Base-by-base conservation (phyloP, 805 yeast species). In the Starmerella sirachaensis region DNA sequence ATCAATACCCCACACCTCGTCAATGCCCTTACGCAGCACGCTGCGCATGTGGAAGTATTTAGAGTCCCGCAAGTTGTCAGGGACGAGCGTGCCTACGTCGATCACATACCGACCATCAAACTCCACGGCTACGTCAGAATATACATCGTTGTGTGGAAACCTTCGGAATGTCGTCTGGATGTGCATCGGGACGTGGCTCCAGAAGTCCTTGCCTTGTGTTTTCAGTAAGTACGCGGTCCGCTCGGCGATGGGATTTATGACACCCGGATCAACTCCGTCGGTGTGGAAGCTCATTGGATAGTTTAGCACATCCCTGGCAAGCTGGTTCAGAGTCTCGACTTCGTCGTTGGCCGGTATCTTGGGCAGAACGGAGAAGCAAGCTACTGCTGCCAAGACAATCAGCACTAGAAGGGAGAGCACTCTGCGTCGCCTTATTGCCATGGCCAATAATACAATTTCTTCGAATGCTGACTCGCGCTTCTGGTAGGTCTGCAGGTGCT, bases 21-120 rank as follows among this genome's bases (percentile, higher is more conserved):
- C 42, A 20, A 48, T 50, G 21, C 53, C 31, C 28, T 45, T 35
- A 21, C 48, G 41, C 32, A 53, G 50, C 18, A 41, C 32, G 10
- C 61, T 51, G 43, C 59, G 61, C 32, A 48, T 41, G 4, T 33
- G 20, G 11, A 45, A 32, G 3, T 27, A 31, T 6, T 37, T 41
- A n/a, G 21, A 11, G 25, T 53, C 46, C 16, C 38, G 46, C 6
- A 44, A 34, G 12, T 42, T 32, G 14, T 44, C 40, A 12, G 45
- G 26, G 7, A 53, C 45, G 14, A 54, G 30, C 35, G 50, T 45
- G 6, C 62, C 43, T 5, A 52, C 45, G 32, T 61, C 63, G 18
- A 54, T 46, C 16, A 62, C 56, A 16, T 50, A 55, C 26, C 49
- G 39, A 12, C 61, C 61, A 8, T 50, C 58, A 19, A 62, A 39